Evolutionary conservation across 139 green algal species (phyloP).

Genomic region (Haematococcus sp.): DNA sequence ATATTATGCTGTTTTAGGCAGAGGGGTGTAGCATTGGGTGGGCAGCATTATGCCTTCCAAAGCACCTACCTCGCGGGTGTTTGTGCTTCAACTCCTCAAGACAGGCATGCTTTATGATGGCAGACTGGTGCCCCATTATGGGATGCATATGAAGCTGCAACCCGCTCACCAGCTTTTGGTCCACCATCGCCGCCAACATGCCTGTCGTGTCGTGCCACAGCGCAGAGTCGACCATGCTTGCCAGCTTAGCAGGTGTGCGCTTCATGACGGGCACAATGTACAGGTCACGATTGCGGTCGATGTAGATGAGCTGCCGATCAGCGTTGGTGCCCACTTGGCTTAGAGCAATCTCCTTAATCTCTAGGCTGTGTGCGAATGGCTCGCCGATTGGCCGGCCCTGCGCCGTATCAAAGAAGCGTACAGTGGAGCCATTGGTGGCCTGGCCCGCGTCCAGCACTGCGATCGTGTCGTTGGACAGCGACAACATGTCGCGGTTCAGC

Average conservation of each 20-base stretch:
- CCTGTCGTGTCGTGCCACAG: constrained; percentile 64
- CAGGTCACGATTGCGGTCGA: constrained; percentile 75
- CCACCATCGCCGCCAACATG: constrained; percentile 69
- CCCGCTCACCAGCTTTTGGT: constrained; percentile 36
- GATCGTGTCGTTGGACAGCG: constrained; percentile 66
- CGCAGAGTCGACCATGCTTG: constrained; percentile 57
- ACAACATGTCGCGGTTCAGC: constrained; percentile 59
- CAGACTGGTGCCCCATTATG: too few relatives aligned
- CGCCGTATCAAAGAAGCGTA: constrained; percentile 71
- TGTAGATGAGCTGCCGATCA: constrained; percentile 63
- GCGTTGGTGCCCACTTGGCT: constrained; percentile 49
- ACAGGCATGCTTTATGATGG: too few relatives aligned
- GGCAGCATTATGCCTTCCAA: not conserved
- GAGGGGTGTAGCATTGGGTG: not conserved
- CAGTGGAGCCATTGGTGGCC: constrained; percentile 16
- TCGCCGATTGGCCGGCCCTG: constrained; percentile 58
- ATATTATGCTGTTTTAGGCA: too few relatives aligned
- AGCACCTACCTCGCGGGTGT: not conserved
- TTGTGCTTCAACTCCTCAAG: too few relatives aligned
- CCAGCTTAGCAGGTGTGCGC: constrained; percentile 60
- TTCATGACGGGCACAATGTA: constrained; percentile 54
- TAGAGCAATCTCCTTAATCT: constrained; percentile 56
- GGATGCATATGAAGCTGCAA: too few relatives aligned
- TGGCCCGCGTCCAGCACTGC: constrained; percentile 54
- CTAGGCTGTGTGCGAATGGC: constrained; percentile 44